A percentile compares a stretch with the other conserved stretches of the same genome.
These are phyloP conservation scores for Mycena kentingensis DNA, from an alignment of 768 basidiomycete species.

Conservation along the genomic window DNA sequence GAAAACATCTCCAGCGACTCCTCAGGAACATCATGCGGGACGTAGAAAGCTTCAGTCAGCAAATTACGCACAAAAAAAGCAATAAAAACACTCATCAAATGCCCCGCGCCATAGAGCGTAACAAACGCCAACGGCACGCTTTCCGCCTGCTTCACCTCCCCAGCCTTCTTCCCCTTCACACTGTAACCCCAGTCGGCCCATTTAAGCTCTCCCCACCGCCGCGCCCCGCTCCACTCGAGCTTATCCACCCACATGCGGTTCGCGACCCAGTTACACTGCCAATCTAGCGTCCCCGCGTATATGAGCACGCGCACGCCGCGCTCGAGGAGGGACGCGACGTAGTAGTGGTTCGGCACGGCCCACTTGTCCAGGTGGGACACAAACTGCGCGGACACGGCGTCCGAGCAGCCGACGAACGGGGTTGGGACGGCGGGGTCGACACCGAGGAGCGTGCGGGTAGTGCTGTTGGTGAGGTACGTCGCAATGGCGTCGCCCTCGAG, in stretches of 20 bases:
- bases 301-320: constrained; percentile 74
- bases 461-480: constrained; percentile 61
- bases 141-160: constrained; percentile 43
- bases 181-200: constrained; percentile 63
- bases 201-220: constrained; percentile 47
- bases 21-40: constrained; percentile 69
- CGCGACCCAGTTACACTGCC: constrained; percentile 80
- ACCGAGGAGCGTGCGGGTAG: constrained; percentile 58
- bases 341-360: constrained; percentile 57
- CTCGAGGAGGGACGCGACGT: constrained; percentile 71
- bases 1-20: constrained; percentile 65
- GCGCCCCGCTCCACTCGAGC: constrained; percentile 70
- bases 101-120: constrained; percentile 52
- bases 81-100: constrained; percentile 51
- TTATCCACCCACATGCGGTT: constrained; percentile 77
- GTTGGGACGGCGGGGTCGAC: constrained; percentile 52
- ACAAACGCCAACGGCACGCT: constrained; percentile 42
- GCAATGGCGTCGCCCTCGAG: constrained; percentile 43
- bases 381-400: constrained; percentile 53
- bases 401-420: constrained; percentile 62
- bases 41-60: constrained; percentile 40
- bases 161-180: constrained; percentile 42
- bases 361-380: constrained; percentile 61
- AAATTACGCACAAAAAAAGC: constrained; percentile 8
- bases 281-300: constrained; percentile 76